A percentile compares a stretch with the other conserved stretches of the same genome.
Conservation (phyloP, 2,329 filamentous ascomycete genomes). For the Leptoxyphium fumago region DNA sequence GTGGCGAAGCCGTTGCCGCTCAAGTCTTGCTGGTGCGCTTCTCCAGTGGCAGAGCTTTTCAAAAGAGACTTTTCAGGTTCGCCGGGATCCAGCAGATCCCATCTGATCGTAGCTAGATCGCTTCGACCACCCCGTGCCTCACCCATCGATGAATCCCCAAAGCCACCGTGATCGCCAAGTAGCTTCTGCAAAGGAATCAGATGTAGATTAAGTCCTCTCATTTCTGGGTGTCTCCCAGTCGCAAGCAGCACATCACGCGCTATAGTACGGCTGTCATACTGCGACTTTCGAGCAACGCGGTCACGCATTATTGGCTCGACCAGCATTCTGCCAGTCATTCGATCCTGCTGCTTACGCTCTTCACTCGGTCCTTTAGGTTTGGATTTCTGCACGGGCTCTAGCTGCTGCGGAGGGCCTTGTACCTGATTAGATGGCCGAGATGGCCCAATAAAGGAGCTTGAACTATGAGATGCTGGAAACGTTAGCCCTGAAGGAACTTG, state of each 20-base stretch:
- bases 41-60: not conserved
- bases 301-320: constrained; percentile 33
- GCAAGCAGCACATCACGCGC: constrained; percentile 49
- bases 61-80: constrained; percentile 17
- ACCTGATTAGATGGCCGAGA: not conserved
- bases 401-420: not conserved
- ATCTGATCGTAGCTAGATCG: constrained; percentile 44
- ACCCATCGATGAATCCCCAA: constrained; percentile 22
- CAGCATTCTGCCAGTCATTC: constrained; percentile 20
- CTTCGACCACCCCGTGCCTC: constrained; percentile 12
- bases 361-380: constrained; percentile 13
- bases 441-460: not conserved
- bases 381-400: constrained; percentile 1
- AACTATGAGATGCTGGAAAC: not conserved
- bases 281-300: constrained; percentile 32
- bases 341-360: constrained; percentile 15
- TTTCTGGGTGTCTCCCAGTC: constrained; percentile 45
- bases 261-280: constrained; percentile 47
- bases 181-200: constrained; percentile 30
- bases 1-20: constrained; percentile 7
- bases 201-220: constrained; percentile 45
- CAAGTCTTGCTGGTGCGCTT: not conserved
- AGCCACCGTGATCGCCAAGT: constrained; percentile 18
- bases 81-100: constrained; percentile 47
- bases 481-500: not conserved